A percentile compares a stretch with the other conserved stretches of the same genome.
Conservation (phyloP, 371 early-diverging fungal species). For the Dichotomocladium elegans region DNA sequence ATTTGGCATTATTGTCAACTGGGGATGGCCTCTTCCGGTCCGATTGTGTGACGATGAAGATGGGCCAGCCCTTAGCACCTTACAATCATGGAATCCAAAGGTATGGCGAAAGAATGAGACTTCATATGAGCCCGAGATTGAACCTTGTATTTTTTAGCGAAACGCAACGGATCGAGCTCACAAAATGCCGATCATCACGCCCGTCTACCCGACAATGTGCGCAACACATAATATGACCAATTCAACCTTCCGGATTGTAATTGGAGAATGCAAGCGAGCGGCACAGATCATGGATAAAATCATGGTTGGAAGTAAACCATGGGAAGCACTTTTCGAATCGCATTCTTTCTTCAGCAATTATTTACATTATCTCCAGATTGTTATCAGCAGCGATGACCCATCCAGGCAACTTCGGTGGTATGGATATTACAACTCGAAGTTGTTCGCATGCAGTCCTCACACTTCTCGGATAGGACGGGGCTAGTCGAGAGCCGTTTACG, state of each 20-base stretch:
- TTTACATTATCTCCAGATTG: constrained; percentile 92
- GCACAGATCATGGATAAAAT: constrained; percentile 69
- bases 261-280: constrained; percentile 82
- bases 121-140: neutral
- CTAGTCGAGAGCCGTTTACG: constrained; percentile 94
- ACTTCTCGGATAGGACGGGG: constrained; percentile 47
- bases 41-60: constrained; percentile 85
- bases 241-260: constrained; percentile 88
- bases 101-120: constrained; percentile 15
- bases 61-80: constrained; percentile 78
- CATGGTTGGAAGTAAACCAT: constrained; percentile 56
- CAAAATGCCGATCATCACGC: constrained; percentile 99
- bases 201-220: constrained; percentile 99
- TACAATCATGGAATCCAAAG: constrained; percentile 98
- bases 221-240: constrained; percentile 98
- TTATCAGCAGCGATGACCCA: constrained; percentile 69
- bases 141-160: constrained; percentile 34
- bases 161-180: constrained; percentile 90
- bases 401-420: constrained; percentile 73
- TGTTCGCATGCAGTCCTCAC: neutral
- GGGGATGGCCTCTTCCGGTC: constrained; percentile 99
- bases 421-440: neutral
- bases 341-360: constrained; percentile 90
- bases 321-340: constrained; percentile 76
- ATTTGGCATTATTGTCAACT: constrained; percentile 87